Conservation (phyloP, 1,284 basidiomycete genomes). For the Apiotrichum gamsii region DNA sequence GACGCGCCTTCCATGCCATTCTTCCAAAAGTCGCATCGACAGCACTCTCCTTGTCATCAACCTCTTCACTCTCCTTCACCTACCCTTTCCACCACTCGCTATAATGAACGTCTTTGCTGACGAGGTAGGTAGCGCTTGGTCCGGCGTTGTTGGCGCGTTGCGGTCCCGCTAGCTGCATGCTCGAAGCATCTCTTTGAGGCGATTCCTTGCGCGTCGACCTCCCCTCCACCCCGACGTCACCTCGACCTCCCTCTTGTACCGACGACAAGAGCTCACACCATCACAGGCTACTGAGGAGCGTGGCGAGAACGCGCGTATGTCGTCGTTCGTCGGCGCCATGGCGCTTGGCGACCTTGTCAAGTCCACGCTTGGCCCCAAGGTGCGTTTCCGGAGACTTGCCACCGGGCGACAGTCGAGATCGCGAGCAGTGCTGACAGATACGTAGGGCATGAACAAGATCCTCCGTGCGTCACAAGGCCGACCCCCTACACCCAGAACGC, state of each 20-base stretch:
- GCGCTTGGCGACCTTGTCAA: slow-evolving; percentile 97
- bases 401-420: background rate
- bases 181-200: too few species aligned
- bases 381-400: slow-evolving; percentile 34
- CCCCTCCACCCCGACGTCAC: too few species aligned
- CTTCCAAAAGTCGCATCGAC: too few species aligned
- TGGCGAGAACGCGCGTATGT: slow-evolving; percentile 97
- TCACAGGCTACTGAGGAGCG: slow-evolving; percentile 87
- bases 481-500: too few species aligned
- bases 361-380: slow-evolving; percentile 95
- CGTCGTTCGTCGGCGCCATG: slow-evolving; percentile 94
- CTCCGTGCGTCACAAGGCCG: slow-evolving; percentile 27
- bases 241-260: background rate
- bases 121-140: too few species aligned
- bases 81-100: too few species aligned
- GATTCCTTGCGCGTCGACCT: background rate
- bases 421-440: background rate
- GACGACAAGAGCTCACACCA: background rate
- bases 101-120: slow-evolving; percentile 49
- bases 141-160: too few species aligned
- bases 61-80: too few species aligned
- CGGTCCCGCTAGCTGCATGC: too few species aligned
- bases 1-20: too few species aligned
- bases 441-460: slow-evolving; percentile 52
- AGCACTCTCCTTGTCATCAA: too few species aligned